A percentile compares a stretch with the other conserved stretches of the same genome.
phyloP scores from a whole-genome alignment of 805 yeast genomes.

The Kluyveromyces nonfermentans region DNA sequence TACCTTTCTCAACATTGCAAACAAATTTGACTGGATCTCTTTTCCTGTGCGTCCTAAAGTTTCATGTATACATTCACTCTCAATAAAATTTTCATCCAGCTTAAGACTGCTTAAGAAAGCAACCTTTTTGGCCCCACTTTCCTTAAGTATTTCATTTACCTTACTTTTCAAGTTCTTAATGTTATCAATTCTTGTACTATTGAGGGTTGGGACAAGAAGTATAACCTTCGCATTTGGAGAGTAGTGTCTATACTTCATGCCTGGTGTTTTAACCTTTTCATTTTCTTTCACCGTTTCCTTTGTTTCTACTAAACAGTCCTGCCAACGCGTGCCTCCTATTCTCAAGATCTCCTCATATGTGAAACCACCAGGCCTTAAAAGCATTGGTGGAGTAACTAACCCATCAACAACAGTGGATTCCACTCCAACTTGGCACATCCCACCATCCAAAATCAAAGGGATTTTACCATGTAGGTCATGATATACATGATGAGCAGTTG shows the following conservation, averaged over 20 bases:
- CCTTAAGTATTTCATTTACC: constrained; percentile 9
- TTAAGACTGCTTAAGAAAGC: constrained; percentile 43
- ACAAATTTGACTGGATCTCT: constrained; percentile 68
- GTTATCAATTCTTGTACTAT: constrained; percentile 27
- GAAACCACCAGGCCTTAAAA: constrained; percentile 91
- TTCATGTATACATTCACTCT: constrained; percentile 18
- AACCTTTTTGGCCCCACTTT: constrained; percentile 26
- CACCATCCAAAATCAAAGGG: constrained; percentile 86
- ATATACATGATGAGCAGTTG: constrained; percentile 75
- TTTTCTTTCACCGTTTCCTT: constrained; percentile 46
- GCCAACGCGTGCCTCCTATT: constrained; percentile 65
- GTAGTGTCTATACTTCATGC: constrained; percentile 95
- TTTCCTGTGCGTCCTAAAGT: constrained; percentile 36
- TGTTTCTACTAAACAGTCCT: constrained; percentile 50
- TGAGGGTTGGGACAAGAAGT: constrained; percentile 44
- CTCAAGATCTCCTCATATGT: constrained; percentile 62
- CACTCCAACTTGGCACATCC: constrained; percentile 77
- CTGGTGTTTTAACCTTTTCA: constrained; percentile 85
- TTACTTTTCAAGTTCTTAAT: constrained; percentile 24
- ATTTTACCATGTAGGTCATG: constrained; percentile 72
- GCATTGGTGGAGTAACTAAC: constrained; percentile 69
- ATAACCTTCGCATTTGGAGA: constrained; percentile 83
- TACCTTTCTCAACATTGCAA: constrained; percentile 61
- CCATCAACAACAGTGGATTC: constrained; percentile 96
- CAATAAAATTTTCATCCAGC: constrained; percentile 11